A percentile compares a stretch with the other conserved stretches of the same genome.
These are phyloP conservation scores for Dimargaris verticillata DNA, from an alignment of 192 early-diverging fungal species.

Conservation along the genomic window DNA sequence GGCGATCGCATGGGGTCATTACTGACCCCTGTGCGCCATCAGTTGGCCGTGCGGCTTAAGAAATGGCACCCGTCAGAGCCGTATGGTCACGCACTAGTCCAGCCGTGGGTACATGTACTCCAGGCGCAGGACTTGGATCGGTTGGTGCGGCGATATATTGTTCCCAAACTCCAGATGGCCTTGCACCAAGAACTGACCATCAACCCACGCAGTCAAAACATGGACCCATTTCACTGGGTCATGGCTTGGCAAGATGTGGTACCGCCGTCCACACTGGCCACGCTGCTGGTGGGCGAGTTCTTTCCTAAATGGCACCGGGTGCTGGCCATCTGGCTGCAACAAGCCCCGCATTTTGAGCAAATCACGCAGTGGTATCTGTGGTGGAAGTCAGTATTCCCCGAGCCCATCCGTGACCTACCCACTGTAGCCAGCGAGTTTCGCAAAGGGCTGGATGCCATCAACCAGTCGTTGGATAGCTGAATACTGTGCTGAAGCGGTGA, in stretches of 20 bases:
- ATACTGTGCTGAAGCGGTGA: no score
- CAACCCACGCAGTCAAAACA: slow-evolving; percentile 55
- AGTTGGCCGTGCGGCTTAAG: slow-evolving; percentile 31
- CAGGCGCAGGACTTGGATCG: neutral
- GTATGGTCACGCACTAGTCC: slow-evolving; percentile 27
- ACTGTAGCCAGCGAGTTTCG: slow-evolving; percentile 1
- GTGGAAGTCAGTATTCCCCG: slow-evolving; percentile 40
- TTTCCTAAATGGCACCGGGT: slow-evolving; percentile 62
- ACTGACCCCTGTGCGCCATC: slow-evolving; percentile 38
- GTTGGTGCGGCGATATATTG: slow-evolving; percentile 18
- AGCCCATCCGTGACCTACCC: neutral
- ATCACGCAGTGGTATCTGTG: slow-evolving; percentile 49
- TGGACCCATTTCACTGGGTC: slow-evolving; percentile 41
- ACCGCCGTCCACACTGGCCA: slow-evolving; percentile 29
- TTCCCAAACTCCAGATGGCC: slow-evolving; percentile 50
- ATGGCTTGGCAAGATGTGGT: slow-evolving; percentile 45
- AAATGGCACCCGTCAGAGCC: slow-evolving; percentile 51
- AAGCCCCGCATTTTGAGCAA: slow-evolving; percentile 38
- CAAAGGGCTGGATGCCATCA: slow-evolving; percentile 2
- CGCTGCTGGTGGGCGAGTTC: slow-evolving; percentile 56
- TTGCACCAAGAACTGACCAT: slow-evolving; percentile 46
- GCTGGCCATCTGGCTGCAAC: slow-evolving; percentile 50
- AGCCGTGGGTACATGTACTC: slow-evolving; percentile 45
- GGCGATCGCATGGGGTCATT: slow-evolving; percentile 31
- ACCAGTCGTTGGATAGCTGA: neutral